Evolutionary conservation across 2,329 filamentous ascomycete species (phyloP), one percentile per base, ranked within the genome.

Genomic region (Exserohilum turcica): DNA sequence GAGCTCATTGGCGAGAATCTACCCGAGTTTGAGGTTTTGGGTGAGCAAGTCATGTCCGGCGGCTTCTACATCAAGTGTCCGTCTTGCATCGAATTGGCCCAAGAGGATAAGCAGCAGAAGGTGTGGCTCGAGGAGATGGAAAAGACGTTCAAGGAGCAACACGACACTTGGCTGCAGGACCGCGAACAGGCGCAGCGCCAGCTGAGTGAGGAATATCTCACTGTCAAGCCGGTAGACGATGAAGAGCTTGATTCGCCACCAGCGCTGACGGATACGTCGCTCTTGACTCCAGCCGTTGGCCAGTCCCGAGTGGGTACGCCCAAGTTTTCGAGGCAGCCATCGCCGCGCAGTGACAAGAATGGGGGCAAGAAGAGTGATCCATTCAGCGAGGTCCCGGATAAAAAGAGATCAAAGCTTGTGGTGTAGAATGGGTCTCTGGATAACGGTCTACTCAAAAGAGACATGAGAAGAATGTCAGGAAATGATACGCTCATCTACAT

Each of bases 41-140:
- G 74, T 0, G 82, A 80, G 49, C 66, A 65, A 0, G 67, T 74
- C 3, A 69, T 73, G 2, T 53, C 63, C 0, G 76, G 80, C 24
- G 80, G 79, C 0, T 85, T 79, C 67, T 85, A 80, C 59, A 74
- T 86, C 48, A 76, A 80, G 35, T 86, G 82, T 56, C 70, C 74
- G 0, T 57, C 60, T 10, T 85, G 82, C 54, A 48, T 64, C 1
- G 56, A 67, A 2, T 6, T 36, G 0, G 50, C 44, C 2, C 48
- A 60, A 3, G 59, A 67, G 12, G 58, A 63, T 29, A 46, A 63
- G 21, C 59, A 61, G 8, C 57, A 63, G 27, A 62, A 52, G 27
- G 47, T 56, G 9, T 74, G 71, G 71, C 40, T 66, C 16, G 35
- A 56, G 27, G 56, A 53, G 1, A 61, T 60, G 49, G 67, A 70